A percentile compares a stretch with the other conserved stretches of the same genome.
phyloP scores from a whole-genome alignment of 2,329 filamentous ascomycete species.

The Volutella citrinella region DNA sequence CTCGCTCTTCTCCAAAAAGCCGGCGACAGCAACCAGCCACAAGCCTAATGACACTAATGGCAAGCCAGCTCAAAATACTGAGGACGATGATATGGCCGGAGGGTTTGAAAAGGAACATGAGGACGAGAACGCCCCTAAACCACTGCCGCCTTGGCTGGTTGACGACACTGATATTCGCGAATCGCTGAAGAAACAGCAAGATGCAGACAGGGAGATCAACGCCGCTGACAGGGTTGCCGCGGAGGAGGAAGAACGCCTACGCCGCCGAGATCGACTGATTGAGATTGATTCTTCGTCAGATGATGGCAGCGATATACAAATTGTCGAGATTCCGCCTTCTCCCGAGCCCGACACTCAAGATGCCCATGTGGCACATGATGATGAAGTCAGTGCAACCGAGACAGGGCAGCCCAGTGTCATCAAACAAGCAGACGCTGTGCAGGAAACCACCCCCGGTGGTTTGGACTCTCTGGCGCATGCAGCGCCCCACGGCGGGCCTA shows the following conservation, averaged over 20 bases:
- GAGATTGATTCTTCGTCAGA: conserved; percentile 62
- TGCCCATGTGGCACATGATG: no score
- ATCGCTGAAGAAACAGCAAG: conserved; percentile 56
- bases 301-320: conserved; percentile 54
- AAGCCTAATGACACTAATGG: conserved; percentile 20
- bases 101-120: conserved; percentile 59
- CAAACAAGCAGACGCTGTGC: not conserved
- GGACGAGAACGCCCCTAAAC: conserved; percentile 46
- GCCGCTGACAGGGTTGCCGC: conserved; percentile 60
- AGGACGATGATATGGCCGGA: conserved; percentile 51
- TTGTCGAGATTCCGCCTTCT: conserved; percentile 47
- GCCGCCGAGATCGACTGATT: conserved; percentile 48
- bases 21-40: no score
- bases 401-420: no score
- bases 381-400: no score
- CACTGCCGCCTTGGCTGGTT: conserved; percentile 73
- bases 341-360: conserved; percentile 1
- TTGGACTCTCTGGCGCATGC: not conserved
- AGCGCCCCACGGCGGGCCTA: not conserved
- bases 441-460: not conserved
- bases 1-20: conserved; percentile 51
- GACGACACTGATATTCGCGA: conserved; percentile 65
- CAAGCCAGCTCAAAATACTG: conserved; percentile 18
- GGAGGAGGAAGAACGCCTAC: conserved; percentile 51
- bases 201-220: conserved; percentile 57